A percentile compares a stretch with the other conserved stretches of the same genome.
phyloP scores from a whole-genome alignment of 495 filamentous ascomycete species.

The Cairneyella variabilis region DNA sequence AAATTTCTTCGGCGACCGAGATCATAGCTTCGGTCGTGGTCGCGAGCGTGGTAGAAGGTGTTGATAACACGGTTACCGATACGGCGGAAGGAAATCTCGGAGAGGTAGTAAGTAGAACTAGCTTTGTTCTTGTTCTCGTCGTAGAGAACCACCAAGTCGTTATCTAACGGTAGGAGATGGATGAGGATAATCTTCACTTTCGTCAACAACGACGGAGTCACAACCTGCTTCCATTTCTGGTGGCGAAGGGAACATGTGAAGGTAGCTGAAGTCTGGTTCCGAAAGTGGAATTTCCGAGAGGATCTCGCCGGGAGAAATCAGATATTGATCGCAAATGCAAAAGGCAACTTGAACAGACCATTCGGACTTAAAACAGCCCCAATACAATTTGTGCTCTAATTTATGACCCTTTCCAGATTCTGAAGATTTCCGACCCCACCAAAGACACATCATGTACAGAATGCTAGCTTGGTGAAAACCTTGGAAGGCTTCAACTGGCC shows the following conservation, averaged over 20 bases:
- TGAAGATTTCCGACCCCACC: not conserved
- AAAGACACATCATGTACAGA: slow-evolving; percentile 11
- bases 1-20: no score
- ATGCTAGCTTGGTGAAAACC: slow-evolving; percentile 12
- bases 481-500: not conserved
- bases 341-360: not conserved
- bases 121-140: not conserved
- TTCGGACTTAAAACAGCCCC: slow-evolving; percentile 35
- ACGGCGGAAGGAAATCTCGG: slow-evolving; percentile 24
- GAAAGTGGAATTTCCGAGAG: slow-evolving; percentile 25
- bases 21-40: no score
- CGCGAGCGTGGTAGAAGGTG: not conserved
- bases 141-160: no score
- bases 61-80: slow-evolving; percentile 19
- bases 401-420: not conserved
- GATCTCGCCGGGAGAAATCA: no score
- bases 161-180: no score
- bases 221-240: no score
- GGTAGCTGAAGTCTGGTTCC: slow-evolving; percentile 15
- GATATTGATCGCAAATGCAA: no score
- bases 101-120: slow-evolving; percentile 26
- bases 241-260: slow-evolving; percentile 28
- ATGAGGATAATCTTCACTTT: not conserved
- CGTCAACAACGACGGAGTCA: not conserved
- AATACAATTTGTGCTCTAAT: slow-evolving; percentile 29